Conservation (phyloP, 1,284 basidiomycete genomes). For the Leccinum pachyderme region DNA sequence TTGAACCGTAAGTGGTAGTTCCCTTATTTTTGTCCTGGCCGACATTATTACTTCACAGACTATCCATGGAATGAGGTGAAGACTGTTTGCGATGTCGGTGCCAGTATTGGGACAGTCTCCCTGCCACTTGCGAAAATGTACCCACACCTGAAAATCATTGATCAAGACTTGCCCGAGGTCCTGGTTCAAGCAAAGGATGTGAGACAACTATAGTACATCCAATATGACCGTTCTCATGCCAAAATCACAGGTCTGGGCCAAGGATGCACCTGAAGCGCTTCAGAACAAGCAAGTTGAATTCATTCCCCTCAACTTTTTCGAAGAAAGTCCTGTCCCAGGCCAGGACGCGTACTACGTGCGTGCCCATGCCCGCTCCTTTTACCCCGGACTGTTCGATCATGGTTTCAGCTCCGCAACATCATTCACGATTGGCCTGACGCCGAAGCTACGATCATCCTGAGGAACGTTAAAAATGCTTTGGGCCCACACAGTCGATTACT, state of each 20-base stretch:
- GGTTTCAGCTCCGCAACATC: conserved; percentile 26
- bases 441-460: conserved; percentile 22
- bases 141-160: conserved; percentile 40
- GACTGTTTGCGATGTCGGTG: conserved; percentile 49
- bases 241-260: conserved; percentile 34
- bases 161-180: conserved; percentile 46
- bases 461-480: conserved; percentile 22
- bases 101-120: conserved; percentile 44
- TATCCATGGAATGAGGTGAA: conserved; percentile 46
- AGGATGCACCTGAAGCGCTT: conserved; percentile 35
- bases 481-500: conserved; percentile 25
- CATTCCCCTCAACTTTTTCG: conserved; percentile 45
- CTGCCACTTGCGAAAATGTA: conserved; percentile 41
- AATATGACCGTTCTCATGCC: neutral
- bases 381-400: neutral
- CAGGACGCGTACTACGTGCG: conserved; percentile 48
- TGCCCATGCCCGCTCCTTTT: neutral
- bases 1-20: conserved; percentile 31
- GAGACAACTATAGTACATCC: neutral
- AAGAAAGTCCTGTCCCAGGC: conserved; percentile 37
- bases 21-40: conserved; percentile 20
- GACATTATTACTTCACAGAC: conserved; percentile 9
- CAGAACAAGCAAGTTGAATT: conserved; percentile 37
- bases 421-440: conserved; percentile 29
- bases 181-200: conserved; percentile 35